phyloP scores from a whole-genome alignment of 2,329 filamentous ascomycete genomes.

The Cytospora chrysosperma region DNA sequence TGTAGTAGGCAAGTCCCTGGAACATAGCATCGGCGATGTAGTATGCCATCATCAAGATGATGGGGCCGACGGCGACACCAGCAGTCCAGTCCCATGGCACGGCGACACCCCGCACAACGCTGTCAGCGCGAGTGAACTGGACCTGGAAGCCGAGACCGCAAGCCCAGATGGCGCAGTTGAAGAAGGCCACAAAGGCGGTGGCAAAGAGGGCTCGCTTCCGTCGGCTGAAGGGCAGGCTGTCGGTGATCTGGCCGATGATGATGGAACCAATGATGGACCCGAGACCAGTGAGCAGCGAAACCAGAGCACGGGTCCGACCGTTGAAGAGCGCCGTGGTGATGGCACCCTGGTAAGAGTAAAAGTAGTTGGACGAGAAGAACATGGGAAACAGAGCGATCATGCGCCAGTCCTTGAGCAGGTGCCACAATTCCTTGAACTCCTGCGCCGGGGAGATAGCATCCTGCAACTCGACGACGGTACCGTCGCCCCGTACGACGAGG shows the following conservation, averaged over 20 bases:
- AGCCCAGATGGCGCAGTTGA: constrained; percentile 68
- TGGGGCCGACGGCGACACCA: constrained; percentile 28
- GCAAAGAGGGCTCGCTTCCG: constrained; percentile 59
- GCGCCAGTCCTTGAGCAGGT: constrained; percentile 26
- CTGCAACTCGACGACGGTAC: constrained; percentile 26
- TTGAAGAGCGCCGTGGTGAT: constrained; percentile 72
- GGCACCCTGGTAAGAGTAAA: constrained; percentile 77
- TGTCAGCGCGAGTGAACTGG: constrained; percentile 38
- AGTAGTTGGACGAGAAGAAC: constrained; percentile 82
- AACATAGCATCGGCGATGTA: constrained; percentile 31
- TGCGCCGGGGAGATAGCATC: constrained; percentile 20
- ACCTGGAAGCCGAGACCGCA: constrained; percentile 69
- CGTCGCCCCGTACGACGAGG: constrained; percentile 26
- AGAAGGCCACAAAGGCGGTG: constrained; percentile 54
- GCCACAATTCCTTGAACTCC: constrained; percentile 24
- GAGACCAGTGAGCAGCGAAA: constrained; percentile 68
- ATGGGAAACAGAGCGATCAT: constrained; percentile 75
- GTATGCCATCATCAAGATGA: constrained; percentile 30
- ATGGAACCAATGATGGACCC: constrained; percentile 71
- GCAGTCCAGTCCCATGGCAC: constrained; percentile 32
- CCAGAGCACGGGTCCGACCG: constrained; percentile 71
- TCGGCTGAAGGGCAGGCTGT: constrained; percentile 54
- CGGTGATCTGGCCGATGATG: constrained; percentile 63
- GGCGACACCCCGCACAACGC: constrained; percentile 21
- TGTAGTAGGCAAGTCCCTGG: constrained; percentile 64